phyloP scores from a whole-genome alignment of 75 land plant species.

The Ceratopteris richardii region DNA sequence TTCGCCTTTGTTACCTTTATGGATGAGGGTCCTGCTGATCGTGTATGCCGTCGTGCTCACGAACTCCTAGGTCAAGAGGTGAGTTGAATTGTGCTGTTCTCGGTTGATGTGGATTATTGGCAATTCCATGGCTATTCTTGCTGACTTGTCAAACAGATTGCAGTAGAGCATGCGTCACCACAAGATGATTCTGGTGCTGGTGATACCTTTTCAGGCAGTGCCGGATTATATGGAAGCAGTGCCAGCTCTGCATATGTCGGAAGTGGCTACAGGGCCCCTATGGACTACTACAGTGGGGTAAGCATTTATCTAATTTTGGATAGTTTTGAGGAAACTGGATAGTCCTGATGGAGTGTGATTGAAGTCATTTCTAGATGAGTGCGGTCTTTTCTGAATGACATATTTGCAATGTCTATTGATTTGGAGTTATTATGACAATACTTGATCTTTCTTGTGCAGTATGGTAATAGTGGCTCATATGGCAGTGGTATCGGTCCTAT shows the following conservation, averaged over 20 bases:
- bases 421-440: too few relatives aligned
- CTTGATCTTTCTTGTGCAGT: background rate
- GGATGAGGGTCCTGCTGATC: constrained; percentile 93
- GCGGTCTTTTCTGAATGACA: too few relatives aligned
- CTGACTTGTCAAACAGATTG: too few relatives aligned
- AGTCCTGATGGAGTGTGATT: too few relatives aligned
- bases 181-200: constrained; percentile 41
- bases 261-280: background rate
- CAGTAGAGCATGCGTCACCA: constrained; percentile 80
- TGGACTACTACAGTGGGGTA: constrained; percentile 1
- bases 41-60: constrained; percentile 80
- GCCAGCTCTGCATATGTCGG: background rate
- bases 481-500: background rate
- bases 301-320: too few relatives aligned
- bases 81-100: too few relatives aligned
- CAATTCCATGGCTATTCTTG: too few relatives aligned
- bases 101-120: too few relatives aligned
- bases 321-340: too few relatives aligned
- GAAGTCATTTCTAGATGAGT: too few relatives aligned
- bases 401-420: too few relatives aligned
- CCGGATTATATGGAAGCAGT: constrained; percentile 5
- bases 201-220: constrained; percentile 22
- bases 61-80: constrained; percentile 94
- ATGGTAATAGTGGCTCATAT: constrained; percentile 2
- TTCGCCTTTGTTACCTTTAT: constrained; percentile 99